A percentile compares a stretch with the other conserved stretches of the same genome.
Evolutionary conservation across 106 monocot genomes (phyloP).

Genomic region (Dioscorea zingiberensis): DNA sequence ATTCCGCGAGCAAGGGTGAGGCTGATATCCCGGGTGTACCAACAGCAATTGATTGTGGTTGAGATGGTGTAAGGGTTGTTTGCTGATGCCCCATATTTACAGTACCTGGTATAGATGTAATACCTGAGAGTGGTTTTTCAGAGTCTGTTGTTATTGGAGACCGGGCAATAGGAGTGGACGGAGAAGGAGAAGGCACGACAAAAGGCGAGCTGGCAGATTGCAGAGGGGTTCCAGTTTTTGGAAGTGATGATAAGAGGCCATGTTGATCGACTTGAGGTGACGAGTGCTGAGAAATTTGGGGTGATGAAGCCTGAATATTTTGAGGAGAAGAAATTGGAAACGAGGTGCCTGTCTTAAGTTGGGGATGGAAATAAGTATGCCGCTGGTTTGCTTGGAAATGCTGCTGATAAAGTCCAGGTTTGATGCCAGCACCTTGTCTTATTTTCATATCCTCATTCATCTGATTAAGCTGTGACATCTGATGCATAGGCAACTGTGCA

Average conservation of each 20-base stretch:
- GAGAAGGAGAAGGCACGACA: slow-evolving; percentile 63
- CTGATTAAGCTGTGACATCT: slow-evolving; percentile 54
- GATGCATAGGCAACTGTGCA: slow-evolving; percentile 37
- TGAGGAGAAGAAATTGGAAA: slow-evolving; percentile 88
- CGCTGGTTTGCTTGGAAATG: slow-evolving; percentile 39
- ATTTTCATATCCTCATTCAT: slow-evolving; percentile 76
- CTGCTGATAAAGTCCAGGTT: slow-evolving; percentile 58
- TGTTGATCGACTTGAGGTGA: slow-evolving; percentile 92
- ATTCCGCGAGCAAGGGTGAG: slow-evolving; percentile 87
- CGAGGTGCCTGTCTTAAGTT: slow-evolving; percentile 44
- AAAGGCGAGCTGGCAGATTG: slow-evolving; percentile 65
- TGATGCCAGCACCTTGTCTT: slow-evolving; percentile 48
- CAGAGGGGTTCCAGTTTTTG: slow-evolving; percentile 68
- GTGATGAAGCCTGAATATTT: slow-evolving; percentile 74
- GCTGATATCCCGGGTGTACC: slow-evolving; percentile 85
- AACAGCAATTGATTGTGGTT: slow-evolving; percentile 49
- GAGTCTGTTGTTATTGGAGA: slow-evolving; percentile 69
- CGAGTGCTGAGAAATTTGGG: slow-evolving; percentile 90
- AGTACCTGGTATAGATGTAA: slow-evolving; percentile 34
- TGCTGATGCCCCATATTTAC: slow-evolving; percentile 31
- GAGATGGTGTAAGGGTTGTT: slow-evolving; percentile 21
- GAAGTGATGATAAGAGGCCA: slow-evolving; percentile 36
- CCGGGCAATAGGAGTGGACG: slow-evolving; percentile 52
- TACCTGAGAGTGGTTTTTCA: slow-evolving; percentile 49
- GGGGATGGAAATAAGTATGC: slow-evolving; percentile 60